Conservation (phyloP, 2,329 filamentous ascomycete genomes). For the Anthostomella pinea region DNA sequence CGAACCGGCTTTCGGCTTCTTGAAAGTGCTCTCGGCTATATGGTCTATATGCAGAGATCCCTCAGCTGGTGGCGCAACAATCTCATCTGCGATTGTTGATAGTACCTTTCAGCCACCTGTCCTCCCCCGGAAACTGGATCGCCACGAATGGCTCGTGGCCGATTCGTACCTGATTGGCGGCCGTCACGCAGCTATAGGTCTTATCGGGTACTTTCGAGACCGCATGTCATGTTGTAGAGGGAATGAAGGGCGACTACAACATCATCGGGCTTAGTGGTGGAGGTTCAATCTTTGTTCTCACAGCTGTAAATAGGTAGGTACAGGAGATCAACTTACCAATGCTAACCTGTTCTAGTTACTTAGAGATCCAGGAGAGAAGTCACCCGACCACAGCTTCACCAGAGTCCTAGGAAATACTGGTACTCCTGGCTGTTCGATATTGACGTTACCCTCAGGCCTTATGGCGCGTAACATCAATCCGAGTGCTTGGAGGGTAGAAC, state of each 20-base stretch:
- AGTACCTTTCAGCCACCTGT: slow-evolving; percentile 3
- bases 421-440: slow-evolving; percentile 5
- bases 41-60: slow-evolving; percentile 3
- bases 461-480: neutral
- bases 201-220: slow-evolving; percentile 7
- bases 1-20: slow-evolving; percentile 6
- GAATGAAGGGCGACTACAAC: neutral
- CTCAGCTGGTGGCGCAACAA: slow-evolving; percentile 5
- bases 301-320: slow-evolving; percentile 1
- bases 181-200: slow-evolving; percentile 2
- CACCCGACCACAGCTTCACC: neutral
- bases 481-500: slow-evolving; percentile 2
- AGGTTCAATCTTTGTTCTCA: slow-evolving; percentile 3
- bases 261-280: slow-evolving; percentile 6
- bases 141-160: neutral
- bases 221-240: slow-evolving; percentile 1
- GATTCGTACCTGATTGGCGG: neutral
- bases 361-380: slow-evolving; percentile 1
- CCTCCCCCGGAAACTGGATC: neutral
- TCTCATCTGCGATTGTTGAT: slow-evolving; percentile 6
- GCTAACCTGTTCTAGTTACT: slow-evolving; percentile 4
- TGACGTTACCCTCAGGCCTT: neutral
- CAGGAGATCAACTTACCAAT: neutral
- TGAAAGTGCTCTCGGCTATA: slow-evolving; percentile 4
- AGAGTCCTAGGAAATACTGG: slow-evolving; percentile 11